Percentiles rank a stretch among this genome's conserved stretches.
Evolutionary conservation across 139 green algal species (phyloP).

Genomic region (Chlamydomonas applanata): DNA sequence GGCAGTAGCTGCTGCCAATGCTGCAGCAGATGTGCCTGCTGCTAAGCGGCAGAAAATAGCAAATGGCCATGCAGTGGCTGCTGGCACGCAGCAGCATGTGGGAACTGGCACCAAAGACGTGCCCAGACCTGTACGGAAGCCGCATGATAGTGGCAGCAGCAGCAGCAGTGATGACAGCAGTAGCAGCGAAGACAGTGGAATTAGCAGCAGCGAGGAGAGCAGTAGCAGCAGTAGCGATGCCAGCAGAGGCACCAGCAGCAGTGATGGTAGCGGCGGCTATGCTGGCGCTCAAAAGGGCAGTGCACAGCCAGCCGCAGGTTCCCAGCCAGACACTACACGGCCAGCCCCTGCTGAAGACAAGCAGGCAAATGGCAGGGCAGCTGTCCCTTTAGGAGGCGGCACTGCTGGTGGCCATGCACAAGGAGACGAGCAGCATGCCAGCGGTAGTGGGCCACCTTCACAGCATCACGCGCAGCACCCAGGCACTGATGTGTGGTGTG

Average conservation of each 20-base stretch:
- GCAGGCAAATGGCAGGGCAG: too few relatives aligned
- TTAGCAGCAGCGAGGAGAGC: neutral
- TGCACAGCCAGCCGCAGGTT: too few relatives aligned
- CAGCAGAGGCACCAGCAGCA: conserved; percentile 5
- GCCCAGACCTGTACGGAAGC: neutral
- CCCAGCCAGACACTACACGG: too few relatives aligned
- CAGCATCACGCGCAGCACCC: neutral
- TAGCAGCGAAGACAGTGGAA: conserved; percentile 8
- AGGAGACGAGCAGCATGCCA: too few relatives aligned
- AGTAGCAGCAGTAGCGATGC: conserved; percentile 15
- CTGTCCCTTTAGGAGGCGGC: neutral
- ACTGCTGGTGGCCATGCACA: too few relatives aligned
- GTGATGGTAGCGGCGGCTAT: neutral
- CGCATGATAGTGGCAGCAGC: neutral
- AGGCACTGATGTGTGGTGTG: neutral
- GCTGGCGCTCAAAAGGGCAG: neutral
- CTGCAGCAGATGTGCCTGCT: neutral
- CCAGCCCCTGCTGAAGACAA: too few relatives aligned
- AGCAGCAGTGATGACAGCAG: conserved; percentile 3
- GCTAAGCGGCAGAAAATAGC: neutral
- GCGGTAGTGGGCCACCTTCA: too few relatives aligned
- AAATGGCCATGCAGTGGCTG: neutral
- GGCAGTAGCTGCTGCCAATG: too few relatives aligned
- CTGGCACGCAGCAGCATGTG: neutral
- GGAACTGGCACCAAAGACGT: neutral